Percentiles rank a stretch among this genome's conserved stretches.
phyloP scores from a whole-genome alignment of 2,329 filamentous ascomycete species.

The Ceratocystis variospora region DNA sequence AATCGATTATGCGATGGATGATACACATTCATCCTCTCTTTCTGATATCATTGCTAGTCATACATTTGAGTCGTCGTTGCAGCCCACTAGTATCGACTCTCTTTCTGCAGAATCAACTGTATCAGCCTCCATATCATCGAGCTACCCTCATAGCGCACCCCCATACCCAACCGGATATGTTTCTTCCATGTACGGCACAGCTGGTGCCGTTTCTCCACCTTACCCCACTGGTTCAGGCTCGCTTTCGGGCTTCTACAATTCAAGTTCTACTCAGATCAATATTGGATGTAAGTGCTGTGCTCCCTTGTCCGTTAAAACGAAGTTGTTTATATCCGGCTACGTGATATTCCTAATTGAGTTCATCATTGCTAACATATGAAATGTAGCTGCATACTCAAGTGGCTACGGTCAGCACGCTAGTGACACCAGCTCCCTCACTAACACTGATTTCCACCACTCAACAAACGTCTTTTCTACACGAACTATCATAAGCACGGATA shows the following conservation, averaged over 20 bases:
- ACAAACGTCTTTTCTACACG: conserved; percentile 10
- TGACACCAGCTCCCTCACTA: not conserved
- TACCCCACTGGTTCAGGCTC: conserved; percentile 11
- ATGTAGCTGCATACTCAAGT: not conserved
- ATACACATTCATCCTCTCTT: not conserved
- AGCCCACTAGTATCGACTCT: not conserved
- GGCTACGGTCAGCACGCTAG: not conserved
- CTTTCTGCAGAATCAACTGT: not conserved
- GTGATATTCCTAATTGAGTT: not conserved
- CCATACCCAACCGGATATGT: not conserved
- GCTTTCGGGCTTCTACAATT: conserved; percentile 7
- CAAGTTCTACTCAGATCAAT: not conserved
- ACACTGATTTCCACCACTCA: conserved; percentile 2
- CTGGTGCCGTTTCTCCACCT: conserved; percentile 1
- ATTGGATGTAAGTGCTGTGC: conserved; percentile 15
- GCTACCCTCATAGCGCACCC: not conserved
- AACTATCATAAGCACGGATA: not conserved
- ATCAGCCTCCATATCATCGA: not conserved
- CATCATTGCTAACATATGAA: not conserved
- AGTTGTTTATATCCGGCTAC: not conserved
- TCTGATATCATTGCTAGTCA: conserved; percentile 15
- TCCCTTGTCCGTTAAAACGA: not conserved
- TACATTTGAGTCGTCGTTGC: not conserved
- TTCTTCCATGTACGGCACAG: conserved; percentile 4
- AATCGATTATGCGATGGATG: not conserved